Evolutionary conservation across 2,329 filamentous ascomycete genomes (phyloP).

Genomic region (Waltergamsia citrina): DNA sequence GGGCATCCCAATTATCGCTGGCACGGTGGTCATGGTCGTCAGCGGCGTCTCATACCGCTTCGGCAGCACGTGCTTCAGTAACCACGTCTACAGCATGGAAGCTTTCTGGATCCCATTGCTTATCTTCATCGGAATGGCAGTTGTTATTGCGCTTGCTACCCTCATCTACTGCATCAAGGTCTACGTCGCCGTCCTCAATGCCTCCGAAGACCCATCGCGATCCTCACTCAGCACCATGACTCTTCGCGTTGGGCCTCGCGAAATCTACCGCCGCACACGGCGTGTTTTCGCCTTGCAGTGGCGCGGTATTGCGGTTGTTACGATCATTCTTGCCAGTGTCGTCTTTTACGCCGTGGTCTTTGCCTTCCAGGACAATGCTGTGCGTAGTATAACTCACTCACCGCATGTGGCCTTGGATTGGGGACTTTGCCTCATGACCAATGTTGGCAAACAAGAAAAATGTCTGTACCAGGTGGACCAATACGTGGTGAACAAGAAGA

Average conservation of each 20-base stretch:
- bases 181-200: constrained; percentile 72
- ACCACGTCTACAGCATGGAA: constrained; percentile 71
- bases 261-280: constrained; percentile 77
- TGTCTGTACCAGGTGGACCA: constrained; percentile 52
- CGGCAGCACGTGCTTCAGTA: constrained; percentile 86
- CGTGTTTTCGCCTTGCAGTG: constrained; percentile 87
- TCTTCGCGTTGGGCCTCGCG: constrained; percentile 57
- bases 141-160: constrained; percentile 73
- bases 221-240: neutral
- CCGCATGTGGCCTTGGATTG: constrained; percentile 49
- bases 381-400: constrained; percentile 46
- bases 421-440: constrained; percentile 56
- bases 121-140: constrained; percentile 63
- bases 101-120: constrained; percentile 87
- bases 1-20: constrained; percentile 68
- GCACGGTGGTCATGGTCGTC: constrained; percentile 66
- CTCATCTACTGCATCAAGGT: constrained; percentile 91
- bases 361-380: constrained; percentile 71
- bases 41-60: constrained; percentile 96
- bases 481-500: constrained; percentile 64
- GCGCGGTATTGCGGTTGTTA: constrained; percentile 81
- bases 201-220: constrained; percentile 45
- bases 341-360: constrained; percentile 91
- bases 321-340: constrained; percentile 82
- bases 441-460: constrained; percentile 45